Base-by-base conservation (phyloP, 2,329 filamentous ascomycete genomes). In the Fusarium acutatum region DNA sequence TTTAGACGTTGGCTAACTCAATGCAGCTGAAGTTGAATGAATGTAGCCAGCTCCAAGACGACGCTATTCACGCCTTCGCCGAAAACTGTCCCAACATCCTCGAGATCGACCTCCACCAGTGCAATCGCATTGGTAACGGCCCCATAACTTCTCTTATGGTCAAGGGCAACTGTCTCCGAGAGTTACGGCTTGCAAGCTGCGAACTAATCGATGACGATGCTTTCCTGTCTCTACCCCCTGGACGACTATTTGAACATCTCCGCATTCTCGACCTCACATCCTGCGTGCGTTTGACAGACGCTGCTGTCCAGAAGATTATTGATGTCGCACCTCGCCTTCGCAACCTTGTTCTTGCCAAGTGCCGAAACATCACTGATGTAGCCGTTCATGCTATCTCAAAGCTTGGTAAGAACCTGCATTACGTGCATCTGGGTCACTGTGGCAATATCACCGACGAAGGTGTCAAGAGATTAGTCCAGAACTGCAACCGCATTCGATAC, bases 341-440 rank as follows among this genome's bases (percentile, higher is more conserved):
- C 60, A 98, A 98, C 79, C 87, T 99, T 7, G 95, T 99, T 11
- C 88, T 99, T 22, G 94, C 95, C 73, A 99, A 99, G 84, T 99
- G 96, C 82, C 90, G 93, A 73, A 92, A 95, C 78, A 94, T 99
- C 78, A 98, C 96, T 4, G 96, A 99, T 83, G 88, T 90, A 52
- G 92, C 96, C 14, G 95, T 99, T 14, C 87, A 93, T 76, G 92
- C 95, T 63, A 98, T 99, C 72, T 92, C 95, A 64, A 92, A 90
- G 77, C 88, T 99, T 8, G 95, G 95, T 71, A 98, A 98, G 86
- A 99, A 98, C 78, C 85, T 99, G 61, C 96, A 99, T 82, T 98
- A 97, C 81, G 92, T 99, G 59, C 96, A 99, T 79, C 88, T 99
- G 5, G 96, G 96, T 15, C 96, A 99, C 81, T 99, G 96, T 82